phyloP scores from a whole-genome alignment of 2,329 filamentous ascomycete species.

The Verticillium tricorpus region DNA sequence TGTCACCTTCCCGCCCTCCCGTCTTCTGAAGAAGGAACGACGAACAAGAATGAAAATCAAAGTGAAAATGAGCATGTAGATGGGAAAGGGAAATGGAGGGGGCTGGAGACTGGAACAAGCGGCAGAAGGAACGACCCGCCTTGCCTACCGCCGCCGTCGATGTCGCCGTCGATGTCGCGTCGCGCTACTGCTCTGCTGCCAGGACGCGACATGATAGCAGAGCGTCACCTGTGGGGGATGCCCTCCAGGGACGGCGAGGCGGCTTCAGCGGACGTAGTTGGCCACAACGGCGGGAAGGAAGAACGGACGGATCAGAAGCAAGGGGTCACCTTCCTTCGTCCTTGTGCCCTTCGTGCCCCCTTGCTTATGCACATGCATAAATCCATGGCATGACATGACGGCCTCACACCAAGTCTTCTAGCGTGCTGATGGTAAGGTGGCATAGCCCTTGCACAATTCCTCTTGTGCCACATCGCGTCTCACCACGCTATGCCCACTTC shows the following conservation, averaged over 20 bases:
- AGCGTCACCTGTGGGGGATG: neutral
- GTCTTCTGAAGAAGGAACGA: neutral
- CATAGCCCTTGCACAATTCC: neutral
- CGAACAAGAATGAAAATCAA: neutral
- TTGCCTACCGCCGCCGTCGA: neutral
- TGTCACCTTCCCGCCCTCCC: neutral
- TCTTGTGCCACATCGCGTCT: neutral
- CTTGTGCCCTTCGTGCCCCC: neutral
- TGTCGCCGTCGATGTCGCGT: no score
- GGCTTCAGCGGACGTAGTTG: neutral
- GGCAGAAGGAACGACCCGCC: slow-evolving; percentile 1
- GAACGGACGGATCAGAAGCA: neutral
- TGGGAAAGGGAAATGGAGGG: neutral
- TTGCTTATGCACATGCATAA: neutral
- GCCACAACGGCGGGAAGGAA: neutral
- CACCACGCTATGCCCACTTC: neutral
- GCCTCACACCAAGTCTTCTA: no score
- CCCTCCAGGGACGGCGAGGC: neutral
- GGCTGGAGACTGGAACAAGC: neutral
- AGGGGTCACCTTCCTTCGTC: neutral
- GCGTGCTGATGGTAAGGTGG: neutral
- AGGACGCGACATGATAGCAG: neutral
- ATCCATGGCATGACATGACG: neutral
- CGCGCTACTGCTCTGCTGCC: neutral
- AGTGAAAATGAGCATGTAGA: no score